Conservation (phyloP, 345 rosid species). For the Sisymbrium irio region DNA sequence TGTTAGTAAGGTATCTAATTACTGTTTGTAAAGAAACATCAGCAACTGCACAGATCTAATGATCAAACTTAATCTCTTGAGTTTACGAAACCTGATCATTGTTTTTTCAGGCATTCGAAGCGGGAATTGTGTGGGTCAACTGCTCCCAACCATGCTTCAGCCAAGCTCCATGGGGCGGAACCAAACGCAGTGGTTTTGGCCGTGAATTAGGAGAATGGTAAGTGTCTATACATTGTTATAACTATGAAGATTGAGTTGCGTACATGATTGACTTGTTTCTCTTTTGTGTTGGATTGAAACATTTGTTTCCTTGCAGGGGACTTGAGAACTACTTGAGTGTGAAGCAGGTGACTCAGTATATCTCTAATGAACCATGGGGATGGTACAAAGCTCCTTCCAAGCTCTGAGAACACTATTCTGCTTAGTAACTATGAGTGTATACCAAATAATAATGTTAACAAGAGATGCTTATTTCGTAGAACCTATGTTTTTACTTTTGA, state of each 20-base stretch:
- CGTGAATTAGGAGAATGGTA: conserved; percentile 98
- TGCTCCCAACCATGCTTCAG: conserved; percentile 98
- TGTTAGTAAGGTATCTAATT: conserved; percentile 59
- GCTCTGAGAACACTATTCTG: conserved; percentile 40
- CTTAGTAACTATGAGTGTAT: not conserved
- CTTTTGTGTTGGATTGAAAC: conserved; percentile 7
- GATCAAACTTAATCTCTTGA: conserved; percentile 2
- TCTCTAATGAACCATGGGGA: conserved; percentile 84
- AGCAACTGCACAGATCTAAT: not conserved
- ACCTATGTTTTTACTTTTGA: not conserved
- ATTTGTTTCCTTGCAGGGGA: conserved; percentile 56
- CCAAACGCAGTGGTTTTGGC: conserved; percentile 96
- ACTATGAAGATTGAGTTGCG: not conserved
- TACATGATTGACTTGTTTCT: not conserved
- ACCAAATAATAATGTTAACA: not conserved
- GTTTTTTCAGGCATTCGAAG: conserved; percentile 59
- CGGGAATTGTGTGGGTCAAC: conserved; percentile 92
- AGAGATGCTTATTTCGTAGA: not conserved
- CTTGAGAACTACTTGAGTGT: conserved; percentile 84
- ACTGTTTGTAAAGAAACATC: not conserved
- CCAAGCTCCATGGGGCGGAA: conserved; percentile 99
- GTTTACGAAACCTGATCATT: not conserved
- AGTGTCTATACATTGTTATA: conserved; percentile 1
- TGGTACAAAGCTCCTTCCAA: conserved; percentile 84
- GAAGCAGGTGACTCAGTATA: conserved; percentile 86